These are phyloP conservation scores for Neoboletus magnificus DNA, from an alignment of 768 basidiomycete genomes.

Conservation along the genomic window DNA sequence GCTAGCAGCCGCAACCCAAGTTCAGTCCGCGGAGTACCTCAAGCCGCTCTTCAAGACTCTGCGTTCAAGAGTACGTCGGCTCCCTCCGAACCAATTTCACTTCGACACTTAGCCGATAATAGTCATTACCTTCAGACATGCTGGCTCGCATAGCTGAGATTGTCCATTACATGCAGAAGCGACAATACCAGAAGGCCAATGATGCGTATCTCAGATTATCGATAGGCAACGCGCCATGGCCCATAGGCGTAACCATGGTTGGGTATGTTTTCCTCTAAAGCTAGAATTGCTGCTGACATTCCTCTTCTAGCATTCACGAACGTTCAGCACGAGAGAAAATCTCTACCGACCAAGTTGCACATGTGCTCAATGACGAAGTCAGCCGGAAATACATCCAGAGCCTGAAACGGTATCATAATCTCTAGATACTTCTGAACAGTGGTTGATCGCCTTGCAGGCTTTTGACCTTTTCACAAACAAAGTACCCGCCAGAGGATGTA, in stretches of 20 bases:
- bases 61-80: slow-evolving; percentile 72
- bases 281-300: background rate
- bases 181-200: slow-evolving; percentile 93
- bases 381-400: slow-evolving; percentile 99
- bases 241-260: slow-evolving; percentile 99
- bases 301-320: slow-evolving; percentile 78
- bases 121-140: slow-evolving; percentile 83
- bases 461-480: slow-evolving; percentile 93
- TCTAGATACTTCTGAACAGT: background rate
- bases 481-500: slow-evolving; percentile 90
- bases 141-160: slow-evolving; percentile 87
- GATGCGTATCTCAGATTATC: slow-evolving; percentile 95
- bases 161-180: slow-evolving; percentile 92
- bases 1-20: slow-evolving; percentile 90
- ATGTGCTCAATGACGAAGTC: slow-evolving; percentile 98
- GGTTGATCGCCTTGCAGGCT: slow-evolving; percentile 48
- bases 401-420: slow-evolving; percentile 72
- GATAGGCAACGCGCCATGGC: slow-evolving; percentile 99
- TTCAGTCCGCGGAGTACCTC: slow-evolving; percentile 93
- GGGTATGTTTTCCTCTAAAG: slow-evolving; percentile 53
- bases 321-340: slow-evolving; percentile 98
- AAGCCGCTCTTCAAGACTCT: slow-evolving; percentile 94
- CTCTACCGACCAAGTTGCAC: slow-evolving; percentile 93
- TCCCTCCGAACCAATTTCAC: background rate
- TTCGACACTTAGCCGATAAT: slow-evolving; percentile 9